Conservation (phyloP, 2,329 filamentous ascomycete species). For the Tetracladium maxilliforme region DNA sequence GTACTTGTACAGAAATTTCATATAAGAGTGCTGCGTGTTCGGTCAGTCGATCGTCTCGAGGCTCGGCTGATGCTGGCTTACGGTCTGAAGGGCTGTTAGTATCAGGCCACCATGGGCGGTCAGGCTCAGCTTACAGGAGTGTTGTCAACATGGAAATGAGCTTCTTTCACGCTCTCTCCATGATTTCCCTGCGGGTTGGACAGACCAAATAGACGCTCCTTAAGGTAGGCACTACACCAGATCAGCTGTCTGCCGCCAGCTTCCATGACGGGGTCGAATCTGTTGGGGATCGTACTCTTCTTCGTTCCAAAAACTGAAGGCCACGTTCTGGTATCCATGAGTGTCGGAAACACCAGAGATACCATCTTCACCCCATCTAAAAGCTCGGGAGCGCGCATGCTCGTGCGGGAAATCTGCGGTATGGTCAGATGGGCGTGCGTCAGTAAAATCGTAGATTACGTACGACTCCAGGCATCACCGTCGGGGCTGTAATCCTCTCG, state of each 20-base stretch:
- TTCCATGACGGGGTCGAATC: constrained; percentile 1
- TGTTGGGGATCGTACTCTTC: constrained; percentile 54
- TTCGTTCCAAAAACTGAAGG: constrained; percentile 95
- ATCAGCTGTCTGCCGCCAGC: constrained; percentile 20
- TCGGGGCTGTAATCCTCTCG: constrained; percentile 83
- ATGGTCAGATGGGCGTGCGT: constrained; percentile 11
- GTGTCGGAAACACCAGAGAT: constrained; percentile 92
- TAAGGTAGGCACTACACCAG: constrained; percentile 62
- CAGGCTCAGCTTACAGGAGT: too few species aligned
- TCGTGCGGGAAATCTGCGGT: constrained; percentile 79
- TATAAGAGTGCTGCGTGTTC: constrained; percentile 69
- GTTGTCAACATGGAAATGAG: constrained; percentile 92
- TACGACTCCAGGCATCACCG: constrained; percentile 92
- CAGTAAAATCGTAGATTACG: constrained; percentile 21
- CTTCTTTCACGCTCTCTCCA: constrained; percentile 93
- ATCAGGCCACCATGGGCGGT: too few species aligned
- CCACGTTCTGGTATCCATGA: constrained; percentile 82
- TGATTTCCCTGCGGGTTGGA: constrained; percentile 96
- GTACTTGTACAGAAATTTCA: constrained; percentile 98
- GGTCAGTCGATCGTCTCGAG: not conserved
- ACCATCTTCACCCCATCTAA: constrained; percentile 92
- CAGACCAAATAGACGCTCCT: constrained; percentile 86
- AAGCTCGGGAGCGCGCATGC: constrained; percentile 74
- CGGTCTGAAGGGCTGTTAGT: too few species aligned
- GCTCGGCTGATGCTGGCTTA: constrained; percentile 2